Conservation (phyloP, 2,329 filamentous ascomycete species). For the Sclerotinia sclerotiorum region DNA sequence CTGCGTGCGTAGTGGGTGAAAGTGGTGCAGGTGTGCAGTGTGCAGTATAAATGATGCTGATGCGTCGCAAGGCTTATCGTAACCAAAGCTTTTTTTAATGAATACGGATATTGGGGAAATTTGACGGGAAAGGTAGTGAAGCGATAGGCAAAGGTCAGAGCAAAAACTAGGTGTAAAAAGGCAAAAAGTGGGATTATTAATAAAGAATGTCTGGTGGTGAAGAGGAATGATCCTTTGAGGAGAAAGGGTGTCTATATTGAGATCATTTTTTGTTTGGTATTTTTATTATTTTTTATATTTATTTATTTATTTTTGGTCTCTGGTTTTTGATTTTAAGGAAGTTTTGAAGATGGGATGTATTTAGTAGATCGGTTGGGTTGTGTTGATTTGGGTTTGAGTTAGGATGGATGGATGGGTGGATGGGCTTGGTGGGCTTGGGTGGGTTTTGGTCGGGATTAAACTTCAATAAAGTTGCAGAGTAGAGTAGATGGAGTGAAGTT, state of each 20-base stretch:
- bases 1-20: constrained; percentile 11
- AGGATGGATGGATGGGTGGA: neutral
- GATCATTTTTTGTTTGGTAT: neutral
- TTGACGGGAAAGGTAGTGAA: constrained; percentile 9
- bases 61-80: constrained; percentile 24
- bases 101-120: constrained; percentile 9
- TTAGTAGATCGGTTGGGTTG: neutral
- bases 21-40: neutral
- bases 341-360: neutral
- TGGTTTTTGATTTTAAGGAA: neutral
- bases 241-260: neutral
- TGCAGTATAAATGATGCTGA: constrained; percentile 11
- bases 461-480: neutral
- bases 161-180: too few species aligned
- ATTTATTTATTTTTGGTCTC: too few species aligned
- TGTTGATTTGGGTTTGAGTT: neutral
- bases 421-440: neutral
- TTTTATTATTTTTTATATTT: neutral
- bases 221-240: constrained; percentile 1
- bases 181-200: neutral
- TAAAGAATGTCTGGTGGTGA: neutral
- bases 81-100: neutral
- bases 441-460: neutral
- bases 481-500: neutral
- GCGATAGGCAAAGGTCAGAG: constrained; percentile 16